Evolutionary conservation across 2,329 filamentous ascomycete species (phyloP).

Genomic region (Diplodia scrobiculata): DNA sequence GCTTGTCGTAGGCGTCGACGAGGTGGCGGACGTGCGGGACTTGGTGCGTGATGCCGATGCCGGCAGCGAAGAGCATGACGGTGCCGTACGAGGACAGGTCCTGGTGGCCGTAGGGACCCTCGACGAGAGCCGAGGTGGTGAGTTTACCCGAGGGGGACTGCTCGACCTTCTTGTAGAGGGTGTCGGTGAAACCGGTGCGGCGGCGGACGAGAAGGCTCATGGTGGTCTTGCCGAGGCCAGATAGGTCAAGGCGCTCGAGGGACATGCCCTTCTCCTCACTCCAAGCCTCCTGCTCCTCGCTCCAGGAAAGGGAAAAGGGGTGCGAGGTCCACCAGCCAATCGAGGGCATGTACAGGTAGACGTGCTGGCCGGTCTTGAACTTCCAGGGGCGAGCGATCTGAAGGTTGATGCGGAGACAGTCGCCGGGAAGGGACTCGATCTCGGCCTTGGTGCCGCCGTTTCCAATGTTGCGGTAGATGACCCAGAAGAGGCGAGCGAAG

Average conservation of each 20-base stretch:
- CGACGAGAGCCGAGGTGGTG: constrained; percentile 71
- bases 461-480: constrained; percentile 68
- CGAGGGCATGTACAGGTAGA: constrained; percentile 75
- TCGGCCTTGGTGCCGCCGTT: constrained; percentile 67
- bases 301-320: constrained; percentile 79
- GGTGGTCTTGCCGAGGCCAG: constrained; percentile 55
- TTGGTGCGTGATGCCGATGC: constrained; percentile 94
- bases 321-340: constrained; percentile 75
- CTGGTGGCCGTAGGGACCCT: constrained; percentile 87
- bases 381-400: constrained; percentile 75
- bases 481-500: constrained; percentile 58
- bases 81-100: constrained; percentile 91
- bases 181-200: constrained; percentile 83
- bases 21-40: constrained; percentile 79
- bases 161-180: constrained; percentile 71
- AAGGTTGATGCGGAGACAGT: constrained; percentile 72
- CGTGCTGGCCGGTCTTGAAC: constrained; percentile 74
- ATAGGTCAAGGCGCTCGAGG: constrained; percentile 51
- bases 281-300: constrained; percentile 59
- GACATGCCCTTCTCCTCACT: constrained; percentile 51
- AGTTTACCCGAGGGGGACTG: constrained; percentile 57
- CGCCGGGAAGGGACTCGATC: constrained; percentile 74
- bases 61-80: constrained; percentile 84
- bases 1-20: constrained; percentile 61
- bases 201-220: constrained; percentile 85